Evolutionary conservation across 169 alveolate genomes (phyloP).

Genomic region (Fabrea salina): DNA sequence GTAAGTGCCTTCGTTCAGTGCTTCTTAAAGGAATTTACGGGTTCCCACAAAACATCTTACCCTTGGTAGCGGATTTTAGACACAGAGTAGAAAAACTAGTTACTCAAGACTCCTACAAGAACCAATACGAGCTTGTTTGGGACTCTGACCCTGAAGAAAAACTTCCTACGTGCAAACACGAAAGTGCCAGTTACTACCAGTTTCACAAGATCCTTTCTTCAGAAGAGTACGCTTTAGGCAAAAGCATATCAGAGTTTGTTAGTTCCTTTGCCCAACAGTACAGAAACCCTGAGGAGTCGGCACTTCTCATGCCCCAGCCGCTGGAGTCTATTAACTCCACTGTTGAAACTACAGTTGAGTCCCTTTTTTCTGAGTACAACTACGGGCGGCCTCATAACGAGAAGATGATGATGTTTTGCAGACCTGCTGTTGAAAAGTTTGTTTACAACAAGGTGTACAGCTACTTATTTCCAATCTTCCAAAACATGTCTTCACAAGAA

Average conservation of each 20-base stretch:
- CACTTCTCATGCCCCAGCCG: conserved; percentile 46
- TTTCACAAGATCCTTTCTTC: conserved; percentile 59
- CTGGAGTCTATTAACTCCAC: conserved; percentile 35
- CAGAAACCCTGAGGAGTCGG: conserved; percentile 39
- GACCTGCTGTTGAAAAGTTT: conserved; percentile 65
- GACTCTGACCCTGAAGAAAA: conserved; percentile 36
- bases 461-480: not conserved
- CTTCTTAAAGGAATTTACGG: conserved; percentile 26
- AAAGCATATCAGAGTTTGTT: conserved; percentile 36
- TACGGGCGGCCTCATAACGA: conserved; percentile 45
- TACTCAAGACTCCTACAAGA: not conserved
- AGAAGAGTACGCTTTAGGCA: conserved; percentile 58
- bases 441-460: conserved; percentile 36
- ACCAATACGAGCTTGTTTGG: not conserved
- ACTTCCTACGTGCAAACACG: conserved; percentile 14
- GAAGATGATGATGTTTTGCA: conserved; percentile 48
- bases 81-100: not conserved
- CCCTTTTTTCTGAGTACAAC: conserved; percentile 50
- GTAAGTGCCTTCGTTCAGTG: not conserved
- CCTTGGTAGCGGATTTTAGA: conserved; percentile 1
- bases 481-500: not conserved
- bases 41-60: not conserved
- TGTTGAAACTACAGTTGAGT: conserved; percentile 49
- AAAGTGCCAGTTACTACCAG: conserved; percentile 43
- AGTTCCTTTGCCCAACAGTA: conserved; percentile 36